phyloP scores from a whole-genome alignment of 306 rosid genomes.

The Castanea crenata region DNA sequence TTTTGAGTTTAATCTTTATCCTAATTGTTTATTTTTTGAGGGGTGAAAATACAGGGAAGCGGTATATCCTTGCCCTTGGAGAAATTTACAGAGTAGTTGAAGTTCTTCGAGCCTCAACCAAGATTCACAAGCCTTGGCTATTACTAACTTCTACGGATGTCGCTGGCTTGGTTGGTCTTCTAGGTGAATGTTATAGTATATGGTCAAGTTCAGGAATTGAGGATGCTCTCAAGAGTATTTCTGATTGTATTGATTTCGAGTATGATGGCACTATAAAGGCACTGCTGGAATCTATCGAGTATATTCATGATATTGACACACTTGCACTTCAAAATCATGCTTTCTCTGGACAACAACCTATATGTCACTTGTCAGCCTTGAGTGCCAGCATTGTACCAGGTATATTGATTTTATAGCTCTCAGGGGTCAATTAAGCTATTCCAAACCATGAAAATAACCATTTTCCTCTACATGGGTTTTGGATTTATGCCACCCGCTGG shows the following conservation, averaged over 20 bases:
- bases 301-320: slow-evolving; percentile 56
- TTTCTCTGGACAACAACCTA: slow-evolving; percentile 51
- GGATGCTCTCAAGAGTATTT: slow-evolving; percentile 58
- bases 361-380: slow-evolving; percentile 67
- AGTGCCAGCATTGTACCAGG: slow-evolving; percentile 71
- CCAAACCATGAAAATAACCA: neutral
- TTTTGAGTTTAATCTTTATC: neutral
- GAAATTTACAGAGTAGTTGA: slow-evolving; percentile 80
- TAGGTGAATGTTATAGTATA: slow-evolving; percentile 53
- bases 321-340: slow-evolving; percentile 46
- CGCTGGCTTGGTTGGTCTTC: slow-evolving; percentile 43
- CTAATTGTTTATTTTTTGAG: neutral
- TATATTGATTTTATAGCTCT: slow-evolving; percentile 20
- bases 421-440: neutral
- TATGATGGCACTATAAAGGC: slow-evolving; percentile 27
- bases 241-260: slow-evolving; percentile 37
- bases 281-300: slow-evolving; percentile 57
- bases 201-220: slow-evolving; percentile 83
- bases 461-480: neutral
- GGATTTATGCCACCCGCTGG: neutral
- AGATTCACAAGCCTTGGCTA: slow-evolving; percentile 73
- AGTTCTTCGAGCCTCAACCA: slow-evolving; percentile 64
- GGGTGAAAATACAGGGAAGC: slow-evolving; percentile 51
- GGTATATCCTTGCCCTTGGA: slow-evolving; percentile 65
- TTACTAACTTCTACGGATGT: slow-evolving; percentile 43